Conservation (phyloP, 2,329 filamentous ascomycete genomes). For the Fusarium paranaense region DNA sequence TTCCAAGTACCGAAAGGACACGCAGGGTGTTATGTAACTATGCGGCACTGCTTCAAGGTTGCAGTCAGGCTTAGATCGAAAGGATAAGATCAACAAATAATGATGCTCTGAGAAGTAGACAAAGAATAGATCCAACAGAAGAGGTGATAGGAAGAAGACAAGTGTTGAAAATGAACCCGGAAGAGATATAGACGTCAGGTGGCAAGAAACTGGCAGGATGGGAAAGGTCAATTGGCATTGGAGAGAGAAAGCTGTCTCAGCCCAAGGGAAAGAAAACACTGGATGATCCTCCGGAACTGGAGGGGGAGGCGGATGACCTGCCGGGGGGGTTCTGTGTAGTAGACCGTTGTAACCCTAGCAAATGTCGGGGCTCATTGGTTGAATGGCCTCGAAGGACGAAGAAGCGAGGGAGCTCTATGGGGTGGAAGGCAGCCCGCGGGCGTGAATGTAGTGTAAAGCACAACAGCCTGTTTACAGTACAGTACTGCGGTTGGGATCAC, state of each 20-base stretch:
- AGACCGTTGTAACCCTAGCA: not conserved
- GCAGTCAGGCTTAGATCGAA: not conserved
- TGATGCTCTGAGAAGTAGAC: not conserved
- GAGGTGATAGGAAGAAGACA: not conserved
- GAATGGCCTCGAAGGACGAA: not conserved
- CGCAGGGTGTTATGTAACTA: not conserved
- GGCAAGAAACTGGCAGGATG: not conserved
- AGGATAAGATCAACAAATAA: not conserved
- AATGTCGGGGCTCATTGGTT: not conserved
- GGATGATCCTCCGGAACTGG: not conserved
- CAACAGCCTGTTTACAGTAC: not conserved
- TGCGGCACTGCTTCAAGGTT: not conserved
- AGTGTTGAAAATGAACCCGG: not conserved
- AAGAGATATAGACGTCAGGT: not conserved
- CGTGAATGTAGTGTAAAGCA: not conserved
- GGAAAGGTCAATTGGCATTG: not conserved
- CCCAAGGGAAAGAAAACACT: not conserved
- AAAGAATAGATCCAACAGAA: not conserved
- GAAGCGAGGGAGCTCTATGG: not conserved
- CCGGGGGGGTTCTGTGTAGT: not conserved
- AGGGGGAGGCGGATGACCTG: not conserved
- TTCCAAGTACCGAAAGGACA: not conserved
- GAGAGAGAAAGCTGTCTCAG: not conserved
- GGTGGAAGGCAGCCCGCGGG: not conserved
- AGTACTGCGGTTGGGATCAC: not conserved